These are phyloP conservation scores for Cutaneotrichosporon daszewskae DNA, from an alignment of 1,284 basidiomycete genomes.

Conservation along the genomic window DNA sequence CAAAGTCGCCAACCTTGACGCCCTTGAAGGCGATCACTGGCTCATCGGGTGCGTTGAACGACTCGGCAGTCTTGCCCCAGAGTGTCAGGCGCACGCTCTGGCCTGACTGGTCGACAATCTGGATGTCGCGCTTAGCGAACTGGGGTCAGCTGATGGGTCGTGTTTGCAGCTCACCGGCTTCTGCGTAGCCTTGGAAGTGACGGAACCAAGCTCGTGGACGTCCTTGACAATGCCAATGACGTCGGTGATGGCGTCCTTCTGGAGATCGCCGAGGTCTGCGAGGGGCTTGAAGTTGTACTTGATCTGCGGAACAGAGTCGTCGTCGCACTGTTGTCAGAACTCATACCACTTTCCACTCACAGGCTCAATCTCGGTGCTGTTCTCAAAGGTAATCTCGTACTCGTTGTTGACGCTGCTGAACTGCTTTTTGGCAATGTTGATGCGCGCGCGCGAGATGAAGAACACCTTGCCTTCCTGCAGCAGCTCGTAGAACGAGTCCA, in stretches of 20 bases:
- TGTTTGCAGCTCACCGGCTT: constrained; percentile 70
- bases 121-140: constrained; percentile 81
- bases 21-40: constrained; percentile 90
- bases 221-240: constrained; percentile 81
- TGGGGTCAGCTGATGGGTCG: too few relatives aligned
- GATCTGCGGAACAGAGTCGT: constrained; percentile 69
- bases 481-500: constrained; percentile 75
- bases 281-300: constrained; percentile 79
- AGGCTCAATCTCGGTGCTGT: constrained; percentile 67
- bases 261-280: constrained; percentile 57
- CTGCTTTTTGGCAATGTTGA: constrained; percentile 96
- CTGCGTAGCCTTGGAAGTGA: constrained; percentile 66
- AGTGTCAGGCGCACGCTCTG: constrained; percentile 81
- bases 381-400: constrained; percentile 88
- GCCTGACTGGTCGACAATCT: constrained; percentile 76
- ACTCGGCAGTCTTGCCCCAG: constrained; percentile 94
- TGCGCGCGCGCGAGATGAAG: constrained; percentile 80
- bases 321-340: constrained; percentile 55
- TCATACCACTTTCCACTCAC: constrained; percentile 18
- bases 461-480: constrained; percentile 92
- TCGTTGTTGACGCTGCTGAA: constrained; percentile 88
- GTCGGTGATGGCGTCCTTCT: constrained; percentile 67
- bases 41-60: constrained; percentile 56
- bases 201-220: constrained; percentile 60
- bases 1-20: constrained; percentile 90